These are phyloP conservation scores for Dactylella cylindrospora DNA, from an alignment of 2,329 filamentous ascomycete genomes.

Conservation along the genomic window DNA sequence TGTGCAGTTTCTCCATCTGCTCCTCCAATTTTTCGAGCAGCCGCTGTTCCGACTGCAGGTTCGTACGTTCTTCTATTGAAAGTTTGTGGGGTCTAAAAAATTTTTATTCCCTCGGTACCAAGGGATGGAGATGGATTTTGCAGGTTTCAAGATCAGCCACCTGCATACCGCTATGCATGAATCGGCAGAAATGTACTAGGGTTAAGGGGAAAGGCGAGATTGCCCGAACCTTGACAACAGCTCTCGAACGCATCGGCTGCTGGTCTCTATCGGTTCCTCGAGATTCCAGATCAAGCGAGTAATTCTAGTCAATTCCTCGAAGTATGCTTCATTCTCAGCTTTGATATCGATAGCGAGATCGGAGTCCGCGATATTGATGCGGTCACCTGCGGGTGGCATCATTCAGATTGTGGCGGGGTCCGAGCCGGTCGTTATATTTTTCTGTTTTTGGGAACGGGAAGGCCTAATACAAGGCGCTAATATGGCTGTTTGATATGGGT, in stretches of 20 bases:
- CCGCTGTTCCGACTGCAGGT: conserved; percentile 33
- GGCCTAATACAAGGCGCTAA: too few species aligned
- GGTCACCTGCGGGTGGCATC: conserved; percentile 5
- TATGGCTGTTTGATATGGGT: too few species aligned
- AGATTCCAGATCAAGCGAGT: conserved; percentile 34
- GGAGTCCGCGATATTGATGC: conserved; percentile 30
- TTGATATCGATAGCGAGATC: too few species aligned
- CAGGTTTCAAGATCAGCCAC: conserved; percentile 42
- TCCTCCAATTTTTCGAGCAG: conserved; percentile 22
- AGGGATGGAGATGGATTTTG: too few species aligned
- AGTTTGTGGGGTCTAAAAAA: conserved; percentile 35
- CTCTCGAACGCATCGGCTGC: conserved; percentile 23
- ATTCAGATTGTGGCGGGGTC: too few species aligned
- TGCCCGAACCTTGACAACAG: conserved; percentile 19
- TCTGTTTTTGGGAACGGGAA: too few species aligned
- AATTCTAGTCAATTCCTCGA: conserved; percentile 22
- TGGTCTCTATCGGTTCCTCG: conserved; percentile 33
- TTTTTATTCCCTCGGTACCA: too few species aligned
- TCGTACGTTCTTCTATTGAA: conserved; percentile 23
- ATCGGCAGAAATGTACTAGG: conserved; percentile 6
- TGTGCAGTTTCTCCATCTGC: conserved; percentile 22
- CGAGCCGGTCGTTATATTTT: too few species aligned
- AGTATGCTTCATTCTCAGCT: conserved; percentile 25
- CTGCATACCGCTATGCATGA: conserved; percentile 17
- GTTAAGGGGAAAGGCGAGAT: background rate